phyloP scores from a whole-genome alignment of 495 filamentous ascomycete species.

The Clavariopsis aquatica region DNA sequence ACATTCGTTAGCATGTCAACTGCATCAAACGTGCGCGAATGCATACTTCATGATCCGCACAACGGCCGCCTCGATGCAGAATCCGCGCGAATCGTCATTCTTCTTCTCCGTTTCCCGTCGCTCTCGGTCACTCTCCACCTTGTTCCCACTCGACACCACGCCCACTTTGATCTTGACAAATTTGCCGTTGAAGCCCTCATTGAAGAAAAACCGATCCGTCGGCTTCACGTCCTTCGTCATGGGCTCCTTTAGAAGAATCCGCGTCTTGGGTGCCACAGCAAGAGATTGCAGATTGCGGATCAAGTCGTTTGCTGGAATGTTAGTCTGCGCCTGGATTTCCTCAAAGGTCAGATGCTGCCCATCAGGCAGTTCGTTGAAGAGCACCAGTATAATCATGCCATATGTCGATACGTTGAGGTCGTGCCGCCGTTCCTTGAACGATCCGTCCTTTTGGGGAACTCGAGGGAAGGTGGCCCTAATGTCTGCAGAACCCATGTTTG shows the following conservation, averaged over 20 bases:
- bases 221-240: constrained; percentile 78
- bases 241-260: constrained; percentile 79
- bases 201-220: constrained; percentile 82
- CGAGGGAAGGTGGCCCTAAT: constrained; percentile 77
- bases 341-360: constrained; percentile 72
- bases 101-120: constrained; percentile 84
- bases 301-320: constrained; percentile 78
- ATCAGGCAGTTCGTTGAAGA: constrained; percentile 78
- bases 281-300: constrained; percentile 81
- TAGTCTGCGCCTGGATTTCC: constrained; percentile 80
- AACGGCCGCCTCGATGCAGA: constrained; percentile 82
- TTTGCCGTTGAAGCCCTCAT: constrained; percentile 77
- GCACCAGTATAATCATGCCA: constrained; percentile 82
- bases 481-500: constrained; percentile 81
- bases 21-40: constrained; percentile 38
- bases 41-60: constrained; percentile 96
- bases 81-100: constrained; percentile 75
- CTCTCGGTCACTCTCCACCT: constrained; percentile 82
- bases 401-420: constrained; percentile 93
- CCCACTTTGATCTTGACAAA: constrained; percentile 85
- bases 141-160: constrained; percentile 67
- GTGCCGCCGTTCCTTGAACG: constrained; percentile 72
- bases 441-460: constrained; percentile 61
- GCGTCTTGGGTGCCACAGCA: constrained; percentile 79
- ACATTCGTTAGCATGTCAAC: constrained; percentile 26